These are phyloP conservation scores for Hyphodiscus hymeniophilus DNA, from an alignment of 495 filamentous ascomycete genomes.

Conservation along the genomic window DNA sequence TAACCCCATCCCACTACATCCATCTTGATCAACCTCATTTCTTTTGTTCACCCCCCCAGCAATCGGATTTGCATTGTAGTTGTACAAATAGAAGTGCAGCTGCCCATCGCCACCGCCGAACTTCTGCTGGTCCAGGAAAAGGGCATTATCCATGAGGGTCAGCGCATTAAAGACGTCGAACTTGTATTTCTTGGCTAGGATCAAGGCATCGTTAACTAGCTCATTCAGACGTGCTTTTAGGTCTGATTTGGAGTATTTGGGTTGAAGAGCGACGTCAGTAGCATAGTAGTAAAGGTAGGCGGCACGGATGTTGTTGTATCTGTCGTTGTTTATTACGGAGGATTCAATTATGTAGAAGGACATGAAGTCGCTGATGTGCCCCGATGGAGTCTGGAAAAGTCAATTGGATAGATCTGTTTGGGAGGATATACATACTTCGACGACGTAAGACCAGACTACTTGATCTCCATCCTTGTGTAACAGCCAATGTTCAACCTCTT, in stretches of 20 bases:
- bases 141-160: slow-evolving; percentile 82
- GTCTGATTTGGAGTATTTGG: slow-evolving; percentile 34
- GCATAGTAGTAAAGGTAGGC: slow-evolving; percentile 98
- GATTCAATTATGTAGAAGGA: slow-evolving; percentile 95
- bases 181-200: slow-evolving; percentile 75
- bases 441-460: slow-evolving; percentile 86
- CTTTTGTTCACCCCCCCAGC: slow-evolving; percentile 72
- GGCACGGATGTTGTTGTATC: slow-evolving; percentile 69
- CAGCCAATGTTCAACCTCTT: slow-evolving; percentile 85
- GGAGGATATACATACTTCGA: slow-evolving; percentile 49
- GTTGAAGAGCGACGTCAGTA: slow-evolving; percentile 66
- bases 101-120: slow-evolving; percentile 91
- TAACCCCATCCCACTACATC: slow-evolving; percentile 77
- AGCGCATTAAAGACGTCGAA: slow-evolving; percentile 98
- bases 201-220: slow-evolving; percentile 76
- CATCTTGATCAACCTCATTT: slow-evolving; percentile 60
- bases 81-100: slow-evolving; percentile 94
- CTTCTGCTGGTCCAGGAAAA: slow-evolving; percentile 88
- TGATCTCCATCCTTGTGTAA: slow-evolving; percentile 65
- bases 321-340: slow-evolving; percentile 71
- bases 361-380: slow-evolving; percentile 91
- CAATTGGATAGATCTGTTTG: not conserved
- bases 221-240: slow-evolving; percentile 65
- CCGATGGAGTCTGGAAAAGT: slow-evolving; percentile 36
- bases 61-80: slow-evolving; percentile 79